phyloP scores from a whole-genome alignment of 2,329 filamentous ascomycete species.

The Rutstroemia sp. region DNA sequence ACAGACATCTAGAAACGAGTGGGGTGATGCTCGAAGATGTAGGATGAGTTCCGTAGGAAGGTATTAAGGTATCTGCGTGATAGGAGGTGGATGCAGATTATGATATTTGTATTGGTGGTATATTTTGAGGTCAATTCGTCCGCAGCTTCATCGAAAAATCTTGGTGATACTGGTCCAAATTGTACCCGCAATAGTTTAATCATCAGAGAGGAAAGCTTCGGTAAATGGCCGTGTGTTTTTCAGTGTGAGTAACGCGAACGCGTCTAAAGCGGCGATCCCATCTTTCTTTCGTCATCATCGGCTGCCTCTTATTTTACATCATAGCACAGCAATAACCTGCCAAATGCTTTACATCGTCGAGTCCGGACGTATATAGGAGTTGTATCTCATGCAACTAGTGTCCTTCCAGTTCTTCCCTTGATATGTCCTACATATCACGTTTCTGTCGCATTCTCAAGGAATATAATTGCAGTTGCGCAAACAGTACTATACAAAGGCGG shows the following conservation, averaged over 20 bases:
- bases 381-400: too few relatives aligned
- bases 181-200: slow-evolving; percentile 3
- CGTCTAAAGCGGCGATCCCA: slow-evolving; percentile 4
- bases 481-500: too few relatives aligned
- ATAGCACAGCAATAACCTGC: neutral
- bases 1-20: slow-evolving; percentile 24
- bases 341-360: too few relatives aligned
- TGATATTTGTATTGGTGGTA: neutral
- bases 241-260: neutral
- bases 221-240: neutral
- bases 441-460: too few relatives aligned
- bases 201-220: slow-evolving; percentile 16
- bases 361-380: too few relatives aligned
- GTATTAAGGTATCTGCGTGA: slow-evolving; percentile 15
- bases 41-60: slow-evolving; percentile 13
- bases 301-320: neutral
- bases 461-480: too few relatives aligned
- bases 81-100: slow-evolving; percentile 12
- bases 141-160: slow-evolving; percentile 10
- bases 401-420: too few relatives aligned
- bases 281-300: slow-evolving; percentile 5
- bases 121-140: slow-evolving; percentile 5
- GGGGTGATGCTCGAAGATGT: slow-evolving; percentile 20
- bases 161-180: slow-evolving; percentile 4
- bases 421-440: too few relatives aligned